Base-by-base conservation (phyloP, 805 yeast species). In the Metschnikowia matae region DNA sequence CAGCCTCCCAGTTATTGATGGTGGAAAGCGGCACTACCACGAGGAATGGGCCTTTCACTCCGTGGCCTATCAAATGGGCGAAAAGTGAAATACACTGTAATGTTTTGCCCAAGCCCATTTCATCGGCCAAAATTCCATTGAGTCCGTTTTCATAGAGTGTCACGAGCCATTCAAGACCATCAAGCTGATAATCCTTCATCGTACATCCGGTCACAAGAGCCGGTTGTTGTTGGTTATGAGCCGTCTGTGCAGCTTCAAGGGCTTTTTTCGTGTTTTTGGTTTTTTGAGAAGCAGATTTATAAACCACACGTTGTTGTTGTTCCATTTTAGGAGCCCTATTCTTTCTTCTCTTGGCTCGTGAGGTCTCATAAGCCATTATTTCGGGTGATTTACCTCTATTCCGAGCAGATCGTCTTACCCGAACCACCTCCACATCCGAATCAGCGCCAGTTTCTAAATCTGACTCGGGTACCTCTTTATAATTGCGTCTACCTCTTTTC, bases 51-150 rank as follows among this genome's bases (percentile, higher is more conserved):
- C 96, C 96, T 36, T 70, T 67, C 1, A 89, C 80, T 3, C 87
- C 90, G 64, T 88, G 83, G 57, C 89, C 96, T 42, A 85, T 78
- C 35, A 91, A 70, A 61, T 85, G 88, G 4, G 89, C 81, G 3
- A 90, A 60, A 52, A 92, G 75, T 0, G 96, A 79, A 49, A 92
- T 89, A 40, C 94, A 85, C 65, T 94, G 96, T 6, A 92, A 67
- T 0, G 99, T 94, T 64, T 92, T 92, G 1, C 99, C 99, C 23
- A 92, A 71, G 0, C 98, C 98, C 99, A 92, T 92, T 66, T 92
- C 98, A 69, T 94, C 98, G 0, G 98, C 98, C 18, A 94, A 70
- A 34, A 94, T 91, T 2, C 98, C 99, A 65, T 92, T 92, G 29
- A 92, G 73, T 0, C 98, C 99, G 66, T 92, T 94, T 62, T 91